Evolutionary conservation across 2,329 filamentous ascomycete genomes (phyloP), one percentile per base, ranked within the genome.

Genomic region (Sporothrix phasma): DNA sequence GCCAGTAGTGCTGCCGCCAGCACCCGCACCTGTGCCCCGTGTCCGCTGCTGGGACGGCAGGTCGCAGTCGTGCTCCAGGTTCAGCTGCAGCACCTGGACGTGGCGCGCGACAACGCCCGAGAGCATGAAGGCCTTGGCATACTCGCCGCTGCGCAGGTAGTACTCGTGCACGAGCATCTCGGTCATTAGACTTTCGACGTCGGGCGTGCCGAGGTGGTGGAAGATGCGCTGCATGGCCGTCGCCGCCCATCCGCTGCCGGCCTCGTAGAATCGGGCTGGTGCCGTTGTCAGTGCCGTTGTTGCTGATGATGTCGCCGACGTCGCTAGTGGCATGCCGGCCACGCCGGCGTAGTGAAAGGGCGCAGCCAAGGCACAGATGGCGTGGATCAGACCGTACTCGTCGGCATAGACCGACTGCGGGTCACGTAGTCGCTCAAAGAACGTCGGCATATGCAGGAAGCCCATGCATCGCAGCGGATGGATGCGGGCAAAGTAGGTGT

Each of bases 381-480:
- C 65, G 11, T 66, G 63, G 5, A 66, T 56, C 11, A 66, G 63
- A 10, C 65, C 65, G 19, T 53, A 63, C 8, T 43, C 46, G 54
- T 66, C 63, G 49, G 31, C 47, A 19, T 64, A 60, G 5, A 62
- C 29, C 1, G 54, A 22, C 17, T 34, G 29, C 7, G 53, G 49
- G 11, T 64, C 62, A 47, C 66, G 63, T 10, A 71, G 51, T 5
- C 68, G 65, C 53, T 67, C 66, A 45, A 68, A 49, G 15, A 70
- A 69, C 5, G 66, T 65, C 3, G 67, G 66, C 63, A 65, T 69
- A 60, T 71, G 69, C 47, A 71, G 51, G 24, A 71, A 71, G n/a
- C 67, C 68, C 31, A 71, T 64, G 37, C 62, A 71, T 13, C 69
- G 67, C 8, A 70, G 60, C n/a, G 64, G 62, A 46, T 71, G 68